Conservation (phyloP, 1,284 basidiomycete genomes). For the Vanrija sp. region DNA sequence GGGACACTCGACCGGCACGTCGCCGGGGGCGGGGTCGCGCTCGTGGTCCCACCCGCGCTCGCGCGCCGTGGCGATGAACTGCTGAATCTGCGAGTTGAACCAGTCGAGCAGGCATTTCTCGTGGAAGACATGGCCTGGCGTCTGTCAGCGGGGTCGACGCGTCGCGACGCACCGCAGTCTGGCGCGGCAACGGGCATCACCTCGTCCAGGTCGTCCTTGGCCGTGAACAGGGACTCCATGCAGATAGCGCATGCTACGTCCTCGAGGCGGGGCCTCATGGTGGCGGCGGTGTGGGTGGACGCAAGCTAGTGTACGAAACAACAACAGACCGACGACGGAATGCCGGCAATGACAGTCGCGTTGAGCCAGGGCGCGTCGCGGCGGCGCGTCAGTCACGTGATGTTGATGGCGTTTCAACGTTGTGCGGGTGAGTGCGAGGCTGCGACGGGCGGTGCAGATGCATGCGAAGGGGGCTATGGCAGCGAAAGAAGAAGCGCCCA, state of each 20-base stretch:
- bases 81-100: constrained; percentile 30
- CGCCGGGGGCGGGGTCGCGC: constrained; percentile 18
- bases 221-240: constrained; percentile 38
- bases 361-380: too few relatives aligned
- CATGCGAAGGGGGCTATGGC: too few relatives aligned
- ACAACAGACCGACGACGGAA: too few relatives aligned
- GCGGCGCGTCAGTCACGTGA: too few relatives aligned
- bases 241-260: constrained; percentile 39
- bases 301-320: too few relatives aligned
- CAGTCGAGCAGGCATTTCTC: constrained; percentile 34
- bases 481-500: too few relatives aligned
- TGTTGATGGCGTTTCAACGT: too few relatives aligned
- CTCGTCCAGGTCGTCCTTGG: constrained; percentile 37
- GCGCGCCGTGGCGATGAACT: constrained; percentile 20
- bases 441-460: too few relatives aligned
- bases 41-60: constrained; percentile 16
- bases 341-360: too few relatives aligned
- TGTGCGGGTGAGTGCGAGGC: too few relatives aligned
- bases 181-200: constrained; percentile 30
- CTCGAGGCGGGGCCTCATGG: constrained; percentile 8
- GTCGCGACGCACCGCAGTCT: constrained; percentile 37
- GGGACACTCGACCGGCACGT: constrained; percentile 38
- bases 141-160: background rate
- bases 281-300: background rate
- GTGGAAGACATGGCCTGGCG: constrained; percentile 43